A percentile compares a stretch with the other conserved stretches of the same genome.
phyloP scores from a whole-genome alignment of 2,329 filamentous ascomycete species.

The Aspergillus fumigatiaffinis region DNA sequence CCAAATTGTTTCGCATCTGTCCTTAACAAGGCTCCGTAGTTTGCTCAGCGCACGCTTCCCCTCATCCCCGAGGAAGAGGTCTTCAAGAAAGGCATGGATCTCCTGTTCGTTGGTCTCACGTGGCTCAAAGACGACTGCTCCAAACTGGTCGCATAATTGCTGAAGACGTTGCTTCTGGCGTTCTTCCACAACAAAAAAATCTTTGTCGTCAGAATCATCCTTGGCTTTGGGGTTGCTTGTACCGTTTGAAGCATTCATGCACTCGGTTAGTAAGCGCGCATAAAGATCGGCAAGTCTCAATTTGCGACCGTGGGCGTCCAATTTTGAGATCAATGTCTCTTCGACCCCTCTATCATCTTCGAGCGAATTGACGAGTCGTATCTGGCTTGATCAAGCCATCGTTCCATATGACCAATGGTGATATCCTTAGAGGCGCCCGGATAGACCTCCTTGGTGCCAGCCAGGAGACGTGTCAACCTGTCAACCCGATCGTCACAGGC shows the following conservation, averaged over 20 bases:
- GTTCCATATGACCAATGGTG: conserved; percentile 27
- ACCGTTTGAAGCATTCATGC: conserved; percentile 28
- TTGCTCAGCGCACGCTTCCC: conserved; percentile 2
- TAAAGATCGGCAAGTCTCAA: conserved; percentile 26
- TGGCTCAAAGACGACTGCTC: conserved; percentile 37
- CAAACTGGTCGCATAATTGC: conserved; percentile 39
- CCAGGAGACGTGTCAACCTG: conserved; percentile 7
- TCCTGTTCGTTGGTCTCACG: conserved; percentile 29
- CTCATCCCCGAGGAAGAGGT: conserved; percentile 28
- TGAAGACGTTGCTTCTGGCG: conserved; percentile 35
- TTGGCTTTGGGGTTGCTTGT: conserved; percentile 2
- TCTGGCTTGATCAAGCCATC: conserved; percentile 33
- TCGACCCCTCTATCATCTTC: conserved; percentile 31
- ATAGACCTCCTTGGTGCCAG: conserved; percentile 11
- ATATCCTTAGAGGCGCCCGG: conserved; percentile 8
- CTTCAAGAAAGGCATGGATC: conserved; percentile 30
- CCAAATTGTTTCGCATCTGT: conserved; percentile 1
- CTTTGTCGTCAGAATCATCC: conserved; percentile 16
- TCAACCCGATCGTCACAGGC: conserved; percentile 4
- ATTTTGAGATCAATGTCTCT: conserved; percentile 25
- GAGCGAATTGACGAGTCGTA: conserved; percentile 36
- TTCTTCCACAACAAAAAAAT: conserved; percentile 29
- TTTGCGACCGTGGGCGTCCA: conserved; percentile 37
- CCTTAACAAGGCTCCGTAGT: background rate
- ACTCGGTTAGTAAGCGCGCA: conserved; percentile 38